A percentile compares a stretch with the other conserved stretches of the same genome.
These are phyloP conservation scores for Clavariopsis aquatica DNA, from an alignment of 495 filamentous ascomycete genomes.

Conservation along the genomic window DNA sequence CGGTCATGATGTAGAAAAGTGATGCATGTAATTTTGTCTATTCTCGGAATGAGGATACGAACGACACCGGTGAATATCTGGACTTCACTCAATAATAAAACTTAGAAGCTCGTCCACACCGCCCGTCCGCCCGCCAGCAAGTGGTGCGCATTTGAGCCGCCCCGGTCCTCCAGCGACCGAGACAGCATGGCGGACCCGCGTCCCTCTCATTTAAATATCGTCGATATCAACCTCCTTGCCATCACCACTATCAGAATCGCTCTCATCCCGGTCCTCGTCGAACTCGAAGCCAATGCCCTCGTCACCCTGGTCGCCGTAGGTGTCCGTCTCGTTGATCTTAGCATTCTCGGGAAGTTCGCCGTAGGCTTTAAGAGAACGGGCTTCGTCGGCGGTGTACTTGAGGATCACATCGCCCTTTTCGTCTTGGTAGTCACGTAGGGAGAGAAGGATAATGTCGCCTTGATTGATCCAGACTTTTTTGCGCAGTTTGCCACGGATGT, in stretches of 20 bases:
- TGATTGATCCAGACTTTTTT: constrained; percentile 70
- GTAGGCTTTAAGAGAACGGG: constrained; percentile 89
- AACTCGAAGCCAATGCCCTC: constrained; percentile 84
- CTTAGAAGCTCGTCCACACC: constrained; percentile 5
- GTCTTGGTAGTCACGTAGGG: constrained; percentile 96
- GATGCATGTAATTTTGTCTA: constrained; percentile 4
- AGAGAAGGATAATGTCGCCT: constrained; percentile 93
- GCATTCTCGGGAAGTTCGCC: constrained; percentile 95
- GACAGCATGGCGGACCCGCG: constrained; percentile 35
- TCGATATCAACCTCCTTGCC: constrained; percentile 71
- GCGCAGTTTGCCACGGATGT: constrained; percentile 91
- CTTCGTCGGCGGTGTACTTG: constrained; percentile 98
- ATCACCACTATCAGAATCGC: constrained; percentile 45
- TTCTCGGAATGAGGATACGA: background rate
- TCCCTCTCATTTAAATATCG: constrained; percentile 58
- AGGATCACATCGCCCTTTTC: constrained; percentile 99
- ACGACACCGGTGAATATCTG: background rate
- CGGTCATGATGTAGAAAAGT: background rate
- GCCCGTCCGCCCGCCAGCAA: constrained; percentile 34
- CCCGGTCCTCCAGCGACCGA: constrained; percentile 1
- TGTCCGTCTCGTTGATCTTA: constrained; percentile 99
- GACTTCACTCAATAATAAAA: background rate
- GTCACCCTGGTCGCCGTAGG: constrained; percentile 72
- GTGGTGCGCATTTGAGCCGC: constrained; percentile 36
- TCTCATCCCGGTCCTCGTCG: constrained; percentile 58